Percentiles rank a stretch among this genome's conserved stretches.
Evolutionary conservation across 2,329 filamentous ascomycete species (phyloP).

Genomic region (Pyrenophora tritici-repentis): DNA sequence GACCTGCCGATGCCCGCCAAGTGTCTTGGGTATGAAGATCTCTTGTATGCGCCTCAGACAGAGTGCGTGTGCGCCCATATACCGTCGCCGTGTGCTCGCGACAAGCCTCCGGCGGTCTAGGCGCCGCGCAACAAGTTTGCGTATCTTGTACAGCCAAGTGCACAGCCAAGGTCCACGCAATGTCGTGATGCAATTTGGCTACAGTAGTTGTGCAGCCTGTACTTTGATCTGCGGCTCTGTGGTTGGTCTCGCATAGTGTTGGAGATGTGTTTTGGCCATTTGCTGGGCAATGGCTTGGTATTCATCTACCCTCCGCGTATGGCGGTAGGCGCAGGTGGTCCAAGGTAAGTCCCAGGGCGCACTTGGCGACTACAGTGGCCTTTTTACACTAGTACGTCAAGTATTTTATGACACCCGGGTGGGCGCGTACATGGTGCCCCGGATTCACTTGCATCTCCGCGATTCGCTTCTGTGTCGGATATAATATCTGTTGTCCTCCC

Average conservation of each 20-base stretch:
- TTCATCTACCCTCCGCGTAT: constrained; percentile 8
- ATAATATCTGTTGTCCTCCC: constrained; percentile 2
- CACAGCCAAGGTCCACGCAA: constrained; percentile 9
- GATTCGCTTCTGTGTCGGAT: neutral
- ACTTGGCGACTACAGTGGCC: too few species aligned
- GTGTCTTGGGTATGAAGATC: constrained; percentile 13
- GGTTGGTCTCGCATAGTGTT: constrained; percentile 3
- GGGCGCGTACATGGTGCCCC: constrained; percentile 3
- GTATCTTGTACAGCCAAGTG: neutral
- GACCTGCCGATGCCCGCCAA: constrained; percentile 10
- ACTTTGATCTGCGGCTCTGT: constrained; percentile 8
- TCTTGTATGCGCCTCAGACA: constrained; percentile 6
- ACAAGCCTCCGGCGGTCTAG: constrained; percentile 21
- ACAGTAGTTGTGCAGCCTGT: constrained; percentile 5
- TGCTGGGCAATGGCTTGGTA: constrained; percentile 17
- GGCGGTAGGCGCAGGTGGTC: constrained; percentile 12
- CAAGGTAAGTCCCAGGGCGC: neutral
- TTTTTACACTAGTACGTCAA: too few species aligned
- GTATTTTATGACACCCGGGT: too few species aligned
- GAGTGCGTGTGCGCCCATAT: constrained; percentile 5
- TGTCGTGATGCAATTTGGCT: constrained; percentile 7
- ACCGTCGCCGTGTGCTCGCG: constrained; percentile 5
- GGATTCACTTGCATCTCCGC: constrained; percentile 1
- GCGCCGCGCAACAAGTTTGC: constrained; percentile 15
- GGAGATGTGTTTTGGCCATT: constrained; percentile 10